Conservation (phyloP, 1,284 basidiomycete genomes). For the Malassezia nana region DNA sequence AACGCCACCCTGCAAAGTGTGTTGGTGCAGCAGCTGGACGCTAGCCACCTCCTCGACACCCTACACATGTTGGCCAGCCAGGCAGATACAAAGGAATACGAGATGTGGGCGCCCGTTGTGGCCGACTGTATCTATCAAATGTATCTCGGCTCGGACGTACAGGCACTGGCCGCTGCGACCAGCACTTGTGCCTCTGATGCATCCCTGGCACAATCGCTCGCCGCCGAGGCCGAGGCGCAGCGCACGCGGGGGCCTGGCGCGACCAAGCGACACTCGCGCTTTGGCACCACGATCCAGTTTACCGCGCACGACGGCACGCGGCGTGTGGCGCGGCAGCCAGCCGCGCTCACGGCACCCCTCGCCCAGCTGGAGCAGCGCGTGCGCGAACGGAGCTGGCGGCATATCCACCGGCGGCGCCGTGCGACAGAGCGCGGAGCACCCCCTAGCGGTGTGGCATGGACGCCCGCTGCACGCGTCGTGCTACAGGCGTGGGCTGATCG, state of each 20-base stretch:
- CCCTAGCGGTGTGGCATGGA: conserved; percentile 24
- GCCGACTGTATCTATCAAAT: conserved; percentile 45
- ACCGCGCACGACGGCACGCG: conserved; percentile 31
- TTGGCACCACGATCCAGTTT: conserved; percentile 44
- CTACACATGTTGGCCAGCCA: conserved; percentile 42
- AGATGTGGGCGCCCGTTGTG: conserved; percentile 37
- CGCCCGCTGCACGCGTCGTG: conserved; percentile 22
- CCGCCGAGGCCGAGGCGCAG: conserved; percentile 29
- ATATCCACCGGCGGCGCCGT: conserved; percentile 23
- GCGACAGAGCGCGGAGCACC: conserved; percentile 37
- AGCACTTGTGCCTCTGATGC: neutral
- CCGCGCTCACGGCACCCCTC: conserved; percentile 30
- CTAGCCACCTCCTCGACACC: conserved; percentile 35
- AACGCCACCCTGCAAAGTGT: conserved; percentile 39
- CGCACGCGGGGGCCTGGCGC: conserved; percentile 12
- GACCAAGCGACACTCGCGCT: conserved; percentile 39
- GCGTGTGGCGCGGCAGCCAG: conserved; percentile 30
- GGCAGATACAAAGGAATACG: conserved; percentile 35
- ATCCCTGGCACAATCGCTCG: conserved; percentile 24
- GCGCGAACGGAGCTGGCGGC: conserved; percentile 21
- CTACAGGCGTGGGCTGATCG: conserved; percentile 38
- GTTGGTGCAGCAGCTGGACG: conserved; percentile 33
- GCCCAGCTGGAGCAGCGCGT: conserved; percentile 33
- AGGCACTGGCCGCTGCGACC: conserved; percentile 17
- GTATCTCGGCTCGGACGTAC: conserved; percentile 30